Conservation (phyloP, 345 rosid species). For the Salix purpurea region DNA sequence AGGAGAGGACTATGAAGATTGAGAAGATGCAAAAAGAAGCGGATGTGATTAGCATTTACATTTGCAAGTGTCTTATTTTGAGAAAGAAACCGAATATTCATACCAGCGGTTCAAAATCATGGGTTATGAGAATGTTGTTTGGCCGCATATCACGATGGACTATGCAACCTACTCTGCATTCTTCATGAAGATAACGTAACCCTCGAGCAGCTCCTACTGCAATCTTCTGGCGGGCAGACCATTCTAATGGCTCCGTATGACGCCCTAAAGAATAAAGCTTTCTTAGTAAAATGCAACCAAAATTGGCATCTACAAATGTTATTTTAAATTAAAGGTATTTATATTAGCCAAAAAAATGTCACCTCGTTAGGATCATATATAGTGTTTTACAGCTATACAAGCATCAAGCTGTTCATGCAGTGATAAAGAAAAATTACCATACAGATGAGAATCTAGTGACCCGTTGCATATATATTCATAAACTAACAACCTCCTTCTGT, state of each 20-base stretch:
- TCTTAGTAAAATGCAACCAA: slow-evolving; percentile 1
- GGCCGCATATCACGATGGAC: slow-evolving; percentile 99
- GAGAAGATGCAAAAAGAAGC: background rate
- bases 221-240: slow-evolving; percentile 92
- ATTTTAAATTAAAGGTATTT: background rate
- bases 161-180: slow-evolving; percentile 99
- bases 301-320: background rate
- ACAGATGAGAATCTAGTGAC: slow-evolving; percentile 91
- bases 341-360: background rate
- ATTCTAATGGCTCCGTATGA: slow-evolving; percentile 60
- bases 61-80: background rate
- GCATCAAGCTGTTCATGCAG: background rate
- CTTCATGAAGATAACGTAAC: slow-evolving; percentile 97
- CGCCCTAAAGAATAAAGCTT: slow-evolving; percentile 46
- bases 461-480: slow-evolving; percentile 97
- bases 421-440: slow-evolving; percentile 45
- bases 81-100: background rate
- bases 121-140: slow-evolving; percentile 94
- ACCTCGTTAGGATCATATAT: background rate
- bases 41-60: background rate
- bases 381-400: background rate
- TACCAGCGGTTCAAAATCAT: slow-evolving; percentile 98
- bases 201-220: slow-evolving; percentile 99
- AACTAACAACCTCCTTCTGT: slow-evolving; percentile 84
- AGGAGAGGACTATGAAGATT: background rate